Conservation (phyloP, 2,329 filamentous ascomycete genomes). For the Sclerotinia trifoliorum region DNA sequence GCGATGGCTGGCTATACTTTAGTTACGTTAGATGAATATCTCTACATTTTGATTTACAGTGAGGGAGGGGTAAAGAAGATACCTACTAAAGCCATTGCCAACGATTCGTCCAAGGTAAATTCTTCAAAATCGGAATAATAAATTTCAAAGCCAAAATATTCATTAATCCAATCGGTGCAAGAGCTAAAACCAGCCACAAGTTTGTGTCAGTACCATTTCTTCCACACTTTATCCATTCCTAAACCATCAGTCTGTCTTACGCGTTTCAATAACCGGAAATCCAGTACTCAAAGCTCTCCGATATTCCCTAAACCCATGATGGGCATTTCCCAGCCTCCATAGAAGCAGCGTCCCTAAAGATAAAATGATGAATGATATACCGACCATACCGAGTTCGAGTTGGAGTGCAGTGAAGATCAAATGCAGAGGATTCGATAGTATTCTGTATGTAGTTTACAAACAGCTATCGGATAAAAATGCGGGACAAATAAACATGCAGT, state of each 20-base stretch:
- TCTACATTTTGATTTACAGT: not conserved
- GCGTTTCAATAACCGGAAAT: conserved; percentile 6
- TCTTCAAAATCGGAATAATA: conserved; percentile 23
- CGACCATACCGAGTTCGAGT: not conserved
- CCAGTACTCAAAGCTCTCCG: not conserved
- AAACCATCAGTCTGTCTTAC: not conserved
- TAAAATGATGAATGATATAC: not conserved
- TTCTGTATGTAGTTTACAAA: not conserved
- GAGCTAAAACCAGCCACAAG: not conserved
- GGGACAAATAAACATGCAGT: not conserved
- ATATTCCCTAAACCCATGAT: not conserved
- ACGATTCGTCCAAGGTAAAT: conserved; percentile 23
- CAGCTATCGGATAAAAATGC: too few species aligned
- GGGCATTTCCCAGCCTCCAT: not conserved
- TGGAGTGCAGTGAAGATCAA: too few species aligned
- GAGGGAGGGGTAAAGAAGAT: too few species aligned
- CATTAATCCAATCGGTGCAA: conserved; percentile 24
- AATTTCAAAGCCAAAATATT: conserved; percentile 23
- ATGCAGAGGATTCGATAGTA: not conserved
- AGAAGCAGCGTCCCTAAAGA: not conserved
- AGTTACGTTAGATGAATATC: conserved; percentile 13
- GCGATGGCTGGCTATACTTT: conserved; percentile 28
- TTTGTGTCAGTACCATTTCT: not conserved
- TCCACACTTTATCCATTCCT: not conserved
- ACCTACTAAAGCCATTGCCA: conserved; percentile 31